These are phyloP conservation scores for Hibiscus mutabilis DNA, from an alignment of 345 rosid genomes.

Conservation along the genomic window DNA sequence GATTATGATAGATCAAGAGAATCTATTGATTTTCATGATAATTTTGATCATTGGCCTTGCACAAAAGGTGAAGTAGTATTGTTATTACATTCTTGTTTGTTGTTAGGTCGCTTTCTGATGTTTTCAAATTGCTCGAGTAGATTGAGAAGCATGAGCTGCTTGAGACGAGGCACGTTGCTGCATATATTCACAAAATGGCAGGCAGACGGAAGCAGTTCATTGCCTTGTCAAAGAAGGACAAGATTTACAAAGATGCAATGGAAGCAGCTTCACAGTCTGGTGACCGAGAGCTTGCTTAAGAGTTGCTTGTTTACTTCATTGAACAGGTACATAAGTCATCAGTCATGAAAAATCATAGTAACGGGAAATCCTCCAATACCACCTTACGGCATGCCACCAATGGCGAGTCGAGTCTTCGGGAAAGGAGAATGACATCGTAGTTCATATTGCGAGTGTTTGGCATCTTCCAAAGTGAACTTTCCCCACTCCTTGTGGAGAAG, in stretches of 20 bases:
- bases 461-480: constrained; percentile 1
- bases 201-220: background rate
- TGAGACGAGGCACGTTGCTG: no score
- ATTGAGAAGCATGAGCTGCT: background rate
- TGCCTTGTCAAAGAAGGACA: background rate
- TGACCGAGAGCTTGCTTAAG: background rate
- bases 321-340: background rate
- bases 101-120: no score
- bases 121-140: background rate
- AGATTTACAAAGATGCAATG: background rate
- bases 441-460: constrained; percentile 13
- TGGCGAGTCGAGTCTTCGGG: constrained; percentile 13
- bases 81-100: background rate
- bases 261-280: background rate
- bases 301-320: no score
- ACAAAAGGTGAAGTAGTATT: background rate
- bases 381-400: constrained; percentile 62
- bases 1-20: background rate
- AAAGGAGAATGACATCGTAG: constrained; percentile 8
- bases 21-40: background rate
- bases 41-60: background rate
- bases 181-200: background rate
- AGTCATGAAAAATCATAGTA: no score
- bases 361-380: constrained; percentile 78
- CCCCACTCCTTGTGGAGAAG: background rate